Conservation (phyloP, 306 rosid genomes). For the Malus fusca region DNA sequence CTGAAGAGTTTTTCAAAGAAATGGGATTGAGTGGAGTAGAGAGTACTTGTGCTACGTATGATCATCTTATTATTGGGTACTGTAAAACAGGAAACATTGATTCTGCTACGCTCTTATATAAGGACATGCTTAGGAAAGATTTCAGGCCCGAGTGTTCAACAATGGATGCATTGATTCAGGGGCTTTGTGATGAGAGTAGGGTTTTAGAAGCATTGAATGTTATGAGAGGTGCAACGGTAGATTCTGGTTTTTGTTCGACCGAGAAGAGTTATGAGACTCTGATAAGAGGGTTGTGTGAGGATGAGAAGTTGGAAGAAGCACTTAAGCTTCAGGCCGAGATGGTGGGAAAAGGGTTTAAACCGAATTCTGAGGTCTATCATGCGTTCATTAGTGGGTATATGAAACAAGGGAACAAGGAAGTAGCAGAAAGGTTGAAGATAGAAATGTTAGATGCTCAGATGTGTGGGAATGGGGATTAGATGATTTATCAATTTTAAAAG, state of each 20-base stretch:
- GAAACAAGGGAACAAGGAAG: constrained; percentile 49
- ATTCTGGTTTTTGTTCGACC: constrained; percentile 33
- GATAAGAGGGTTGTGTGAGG: constrained; percentile 49
- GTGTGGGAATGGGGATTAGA: constrained; percentile 16
- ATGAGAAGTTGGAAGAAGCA: constrained; percentile 59
- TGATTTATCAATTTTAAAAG: neutral
- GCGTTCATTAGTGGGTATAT: constrained; percentile 52
- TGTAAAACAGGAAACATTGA: constrained; percentile 45
- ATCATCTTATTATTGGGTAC: constrained; percentile 57
- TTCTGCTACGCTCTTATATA: constrained; percentile 53
- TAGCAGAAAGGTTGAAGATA: constrained; percentile 49
- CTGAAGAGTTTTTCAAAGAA: constrained; percentile 58
- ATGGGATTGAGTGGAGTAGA: constrained; percentile 54
- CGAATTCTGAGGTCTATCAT: constrained; percentile 39
- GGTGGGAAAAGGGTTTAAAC: constrained; percentile 68
- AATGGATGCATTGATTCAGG: constrained; percentile 33
- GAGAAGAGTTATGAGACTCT: constrained; percentile 50
- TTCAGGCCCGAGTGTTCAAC: constrained; percentile 44
- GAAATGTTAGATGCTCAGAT: constrained; percentile 48
- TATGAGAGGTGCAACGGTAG: constrained; percentile 29
- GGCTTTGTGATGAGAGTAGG: constrained; percentile 40
- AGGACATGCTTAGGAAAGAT: constrained; percentile 55
- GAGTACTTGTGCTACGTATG: constrained; percentile 45
- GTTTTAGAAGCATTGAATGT: constrained; percentile 46
- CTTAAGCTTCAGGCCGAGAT: constrained; percentile 74